Base-by-base conservation (phyloP, 768 basidiomycete genomes). In the Suillus variegatus region DNA sequence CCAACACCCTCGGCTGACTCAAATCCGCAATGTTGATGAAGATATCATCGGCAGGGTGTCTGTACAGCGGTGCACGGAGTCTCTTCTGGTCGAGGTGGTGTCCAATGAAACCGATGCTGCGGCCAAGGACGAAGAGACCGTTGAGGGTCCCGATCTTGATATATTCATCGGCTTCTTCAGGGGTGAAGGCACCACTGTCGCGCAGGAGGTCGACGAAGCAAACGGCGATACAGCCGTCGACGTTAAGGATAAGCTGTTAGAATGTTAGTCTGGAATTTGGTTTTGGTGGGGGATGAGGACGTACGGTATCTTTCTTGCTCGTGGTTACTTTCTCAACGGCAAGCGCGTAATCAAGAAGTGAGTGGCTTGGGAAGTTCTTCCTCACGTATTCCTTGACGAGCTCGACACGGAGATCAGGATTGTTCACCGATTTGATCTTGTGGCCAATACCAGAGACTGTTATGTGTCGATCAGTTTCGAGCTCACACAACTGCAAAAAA, bases 391-490 rank as follows among this genome's bases (percentile, higher is more conserved):
- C 94, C 86, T 98, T 97, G 63, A 94, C 93, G 66, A 95, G 89
- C 80, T 94, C 91, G 67, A 95, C 93, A 75, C 93, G 92, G 55
- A 94, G 84, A 84, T 95, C 94, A 57, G 94, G 94, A 87, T 96
- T 96, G 81, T 94, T 95, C 69, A 95, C 93, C 69, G 91, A 94
- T 89, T 99, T 99, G 85, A 99, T 97, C 88, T 99, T 99, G 89
- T 99, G 97, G 55, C 97, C 97, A 70, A 99, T 99, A 84, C 97
- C 97, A 70, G 90, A 92, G 84, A 98, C 92, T 92, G 68, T 43
- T 12, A 7, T 14, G 3, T 14, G 14, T 1, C 6, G 8, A 7
- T 51, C 4, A 22, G 47, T 46, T 4, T 44, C 6, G 6, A 49
- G 6, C 6, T 22, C 6, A 13, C n/a, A 47, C 22, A 22, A 14